A percentile compares a stretch with the other conserved stretches of the same genome.
Evolutionary conservation across 345 rosid species (phyloP).

Genomic region (Brassica juncea): DNA sequence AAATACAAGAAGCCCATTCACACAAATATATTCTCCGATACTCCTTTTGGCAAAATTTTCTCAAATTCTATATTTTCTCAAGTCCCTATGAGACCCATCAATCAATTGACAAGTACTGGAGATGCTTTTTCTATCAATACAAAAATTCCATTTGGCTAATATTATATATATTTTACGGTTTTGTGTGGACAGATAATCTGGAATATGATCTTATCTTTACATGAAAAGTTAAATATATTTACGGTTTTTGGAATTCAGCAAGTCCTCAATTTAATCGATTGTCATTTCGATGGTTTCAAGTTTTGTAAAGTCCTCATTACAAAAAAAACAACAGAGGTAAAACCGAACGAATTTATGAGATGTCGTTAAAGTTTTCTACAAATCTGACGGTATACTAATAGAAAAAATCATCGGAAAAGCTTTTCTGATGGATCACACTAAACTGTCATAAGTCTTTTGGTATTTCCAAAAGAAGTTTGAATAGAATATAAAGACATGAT

Average conservation of each 20-base stretch:
- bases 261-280: neutral
- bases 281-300: neutral
- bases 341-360: neutral
- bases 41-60: constrained; percentile 23
- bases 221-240: neutral
- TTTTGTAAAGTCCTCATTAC: neutral
- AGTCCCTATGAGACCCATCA: constrained; percentile 22
- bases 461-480: neutral
- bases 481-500: neutral
- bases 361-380: neutral
- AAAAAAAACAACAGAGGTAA: neutral
- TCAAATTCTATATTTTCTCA: constrained; percentile 17
- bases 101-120: constrained; percentile 24
- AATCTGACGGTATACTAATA: neutral
- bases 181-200: neutral
- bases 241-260: neutral
- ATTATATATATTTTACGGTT: neutral
- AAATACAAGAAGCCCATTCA: constrained; percentile 30
- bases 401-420: neutral
- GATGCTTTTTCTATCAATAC: constrained; percentile 1
- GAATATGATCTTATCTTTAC: neutral
- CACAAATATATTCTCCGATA: constrained; percentile 24
- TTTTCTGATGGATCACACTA: neutral
- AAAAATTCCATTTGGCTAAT: neutral
- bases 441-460: neutral